These are phyloP conservation scores for Termitomyces sp. DNA, from an alignment of 1,284 basidiomycete genomes.

Conservation along the genomic window DNA sequence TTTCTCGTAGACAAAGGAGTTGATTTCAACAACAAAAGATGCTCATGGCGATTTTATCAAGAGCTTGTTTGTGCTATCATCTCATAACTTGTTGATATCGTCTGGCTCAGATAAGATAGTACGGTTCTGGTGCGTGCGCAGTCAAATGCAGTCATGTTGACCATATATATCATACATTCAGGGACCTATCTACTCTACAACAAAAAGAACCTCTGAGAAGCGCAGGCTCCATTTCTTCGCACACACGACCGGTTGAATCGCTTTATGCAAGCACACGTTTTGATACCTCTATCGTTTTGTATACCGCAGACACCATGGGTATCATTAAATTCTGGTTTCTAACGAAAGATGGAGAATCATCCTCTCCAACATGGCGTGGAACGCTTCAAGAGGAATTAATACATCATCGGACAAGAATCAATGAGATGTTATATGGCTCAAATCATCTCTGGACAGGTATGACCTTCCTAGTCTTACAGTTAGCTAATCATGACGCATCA, in stretches of 20 bases:
- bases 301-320: constrained; percentile 86
- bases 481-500: constrained; percentile 1
- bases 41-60: constrained; percentile 90
- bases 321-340: constrained; percentile 74
- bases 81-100: constrained; percentile 68
- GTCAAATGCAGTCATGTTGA: not conserved
- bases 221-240: constrained; percentile 64
- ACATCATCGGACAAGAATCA: constrained; percentile 78
- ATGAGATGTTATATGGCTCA: constrained; percentile 59
- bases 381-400: constrained; percentile 53
- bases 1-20: constrained; percentile 52
- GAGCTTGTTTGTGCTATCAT: constrained; percentile 64
- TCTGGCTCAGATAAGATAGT: constrained; percentile 89
- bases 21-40: constrained; percentile 60
- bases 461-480: not conserved
- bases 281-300: constrained; percentile 46
- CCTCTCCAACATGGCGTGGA: constrained; percentile 46
- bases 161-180: constrained; percentile 23
- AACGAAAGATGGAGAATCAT: constrained; percentile 36
- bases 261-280: constrained; percentile 47
- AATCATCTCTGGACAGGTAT: constrained; percentile 83
- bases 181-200: constrained; percentile 52
- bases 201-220: constrained; percentile 44
- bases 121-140: constrained; percentile 68
- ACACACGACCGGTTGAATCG: constrained; percentile 67